phyloP scores from a whole-genome alignment of 129 eudicot species.

The Logfia minima region DNA sequence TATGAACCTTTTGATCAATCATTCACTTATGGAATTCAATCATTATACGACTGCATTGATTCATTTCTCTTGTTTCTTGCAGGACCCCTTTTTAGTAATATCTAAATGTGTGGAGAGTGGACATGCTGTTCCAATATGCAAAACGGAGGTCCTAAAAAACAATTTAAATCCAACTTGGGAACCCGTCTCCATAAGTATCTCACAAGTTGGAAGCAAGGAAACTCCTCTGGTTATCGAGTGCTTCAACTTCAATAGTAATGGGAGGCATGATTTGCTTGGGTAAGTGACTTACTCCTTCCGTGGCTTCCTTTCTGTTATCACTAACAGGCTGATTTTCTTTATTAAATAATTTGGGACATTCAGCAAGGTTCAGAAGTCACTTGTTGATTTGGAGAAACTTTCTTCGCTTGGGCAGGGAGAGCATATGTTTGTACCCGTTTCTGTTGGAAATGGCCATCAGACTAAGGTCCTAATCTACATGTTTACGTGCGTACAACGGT shows the following conservation, averaged over 20 bases:
- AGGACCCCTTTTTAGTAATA: slow-evolving; percentile 92
- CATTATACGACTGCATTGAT: slow-evolving; percentile 9
- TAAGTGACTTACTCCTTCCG: slow-evolving; percentile 34
- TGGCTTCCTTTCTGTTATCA: slow-evolving; percentile 14
- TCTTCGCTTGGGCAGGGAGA: slow-evolving; percentile 58
- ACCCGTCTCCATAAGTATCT: slow-evolving; percentile 63
- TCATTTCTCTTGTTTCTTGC: slow-evolving; percentile 36
- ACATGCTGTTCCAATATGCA: slow-evolving; percentile 67
- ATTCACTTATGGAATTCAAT: slow-evolving; percentile 1
- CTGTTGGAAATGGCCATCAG: slow-evolving; percentile 56
- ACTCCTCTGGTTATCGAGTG: slow-evolving; percentile 83
- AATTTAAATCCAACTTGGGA: slow-evolving; percentile 85
- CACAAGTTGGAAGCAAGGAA: slow-evolving; percentile 98
- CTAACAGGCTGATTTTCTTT: slow-evolving; percentile 7
- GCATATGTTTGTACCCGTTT: slow-evolving; percentile 52
- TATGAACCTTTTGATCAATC: slow-evolving; percentile 35
- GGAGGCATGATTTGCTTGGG: slow-evolving; percentile 94
- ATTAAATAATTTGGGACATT: slow-evolving; percentile 3
- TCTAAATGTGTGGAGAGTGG: slow-evolving; percentile 76
- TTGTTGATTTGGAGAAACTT: slow-evolving; percentile 70
- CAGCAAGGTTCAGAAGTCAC: slow-evolving; percentile 85
- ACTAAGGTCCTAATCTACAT: slow-evolving; percentile 53
- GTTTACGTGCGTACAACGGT: slow-evolving; percentile 5
- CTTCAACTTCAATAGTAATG: slow-evolving; percentile 85
- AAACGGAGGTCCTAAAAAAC: slow-evolving; percentile 85